These are phyloP conservation scores for Royoungia palumana DNA, from an alignment of 768 basidiomycete genomes.

Conservation along the genomic window DNA sequence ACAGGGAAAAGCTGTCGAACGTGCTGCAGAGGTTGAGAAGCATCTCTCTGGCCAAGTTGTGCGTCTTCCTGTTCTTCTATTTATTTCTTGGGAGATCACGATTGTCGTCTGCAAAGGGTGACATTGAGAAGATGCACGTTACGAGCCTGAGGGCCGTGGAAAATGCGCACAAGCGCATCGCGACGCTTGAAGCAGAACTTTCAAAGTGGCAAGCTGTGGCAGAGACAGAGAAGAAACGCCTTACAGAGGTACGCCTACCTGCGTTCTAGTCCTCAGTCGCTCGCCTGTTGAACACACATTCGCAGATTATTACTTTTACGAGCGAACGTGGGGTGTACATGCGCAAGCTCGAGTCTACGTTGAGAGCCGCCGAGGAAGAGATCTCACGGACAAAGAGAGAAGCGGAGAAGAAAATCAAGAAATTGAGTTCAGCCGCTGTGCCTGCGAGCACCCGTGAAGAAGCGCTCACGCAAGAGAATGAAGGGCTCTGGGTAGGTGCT, in stretches of 20 bases:
- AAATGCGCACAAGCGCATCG: conserved; percentile 26
- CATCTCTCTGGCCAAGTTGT: conserved; percentile 59
- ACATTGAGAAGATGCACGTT: conserved; percentile 46
- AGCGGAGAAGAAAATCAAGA: conserved; percentile 51
- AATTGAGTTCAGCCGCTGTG: conserved; percentile 31
- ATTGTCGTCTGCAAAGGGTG: conserved; percentile 26
- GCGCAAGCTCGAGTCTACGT: conserved; percentile 19
- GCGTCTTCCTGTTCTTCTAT: conserved; percentile 23
- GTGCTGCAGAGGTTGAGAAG: conserved; percentile 60
- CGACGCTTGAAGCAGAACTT: conserved; percentile 30
- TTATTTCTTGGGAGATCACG: not conserved
- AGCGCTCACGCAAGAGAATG: conserved; percentile 46
- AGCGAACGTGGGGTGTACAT: conserved; percentile 30
- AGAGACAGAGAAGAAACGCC: conserved; percentile 39
- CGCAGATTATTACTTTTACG: conserved; percentile 29
- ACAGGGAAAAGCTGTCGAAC: conserved; percentile 63
- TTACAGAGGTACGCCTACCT: conserved; percentile 37
- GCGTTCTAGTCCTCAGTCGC: not conserved
- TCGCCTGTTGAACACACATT: not conserved
- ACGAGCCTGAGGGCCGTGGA: conserved; percentile 31
- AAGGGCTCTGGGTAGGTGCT: conserved; percentile 56
- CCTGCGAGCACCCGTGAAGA: conserved; percentile 31
- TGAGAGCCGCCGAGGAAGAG: conserved; percentile 42
- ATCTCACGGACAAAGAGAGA: conserved; percentile 47
- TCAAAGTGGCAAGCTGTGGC: conserved; percentile 32